Base-by-base conservation (phyloP, 169 alveolate species). In the Babesia gibsoni region DNA sequence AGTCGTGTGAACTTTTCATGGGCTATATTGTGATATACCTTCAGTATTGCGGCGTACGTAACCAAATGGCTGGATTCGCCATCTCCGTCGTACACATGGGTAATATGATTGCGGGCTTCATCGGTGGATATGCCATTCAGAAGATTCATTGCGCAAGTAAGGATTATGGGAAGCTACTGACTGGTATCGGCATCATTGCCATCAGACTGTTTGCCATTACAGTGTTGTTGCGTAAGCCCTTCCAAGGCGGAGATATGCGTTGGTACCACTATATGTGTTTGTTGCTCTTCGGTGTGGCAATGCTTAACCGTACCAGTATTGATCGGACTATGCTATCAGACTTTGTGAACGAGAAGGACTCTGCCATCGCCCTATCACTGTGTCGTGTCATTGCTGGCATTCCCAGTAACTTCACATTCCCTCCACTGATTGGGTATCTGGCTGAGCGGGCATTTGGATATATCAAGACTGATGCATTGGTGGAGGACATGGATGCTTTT, bases 281-380 rank as follows among this genome's bases (percentile, higher is more conserved):
- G 36, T 84, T 92, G 59, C 52, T 89, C 29, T 66, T 92, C 48
- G 97, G 97, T 29, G 67, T 93, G 50, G 73, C 93, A 18, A 90
- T 95, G 18, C 88, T 93, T 73, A 92, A 96, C 18, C 96, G 95
- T 16, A 94, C 91, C 53, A 94, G 95, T 5, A 94, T 93, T 36
- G 94, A 90, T 56, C 68, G 96, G 58, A 94, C 97, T 4, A 87
- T 94, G 5, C 82, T 94, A 36, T 86, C 96, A 3, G 96, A 94
- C 37, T 92, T 94, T 39, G 95, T 93, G 18, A 74, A 90, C 57
- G 94, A 96, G 35, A 89, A 91, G 68, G 90, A 91, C 79, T 90
- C 91, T 49, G 96, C 94, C 22, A 90, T 96, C n/a, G 92, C 92
- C 18, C 84, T 86, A 35, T 87, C 95, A 1, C 69, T 90, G 32